Evolutionary conservation across 2,329 filamentous ascomycete genomes (phyloP), one percentile per base, ranked within the genome.

Genomic region (Pleochaeta shiraiana): DNA sequence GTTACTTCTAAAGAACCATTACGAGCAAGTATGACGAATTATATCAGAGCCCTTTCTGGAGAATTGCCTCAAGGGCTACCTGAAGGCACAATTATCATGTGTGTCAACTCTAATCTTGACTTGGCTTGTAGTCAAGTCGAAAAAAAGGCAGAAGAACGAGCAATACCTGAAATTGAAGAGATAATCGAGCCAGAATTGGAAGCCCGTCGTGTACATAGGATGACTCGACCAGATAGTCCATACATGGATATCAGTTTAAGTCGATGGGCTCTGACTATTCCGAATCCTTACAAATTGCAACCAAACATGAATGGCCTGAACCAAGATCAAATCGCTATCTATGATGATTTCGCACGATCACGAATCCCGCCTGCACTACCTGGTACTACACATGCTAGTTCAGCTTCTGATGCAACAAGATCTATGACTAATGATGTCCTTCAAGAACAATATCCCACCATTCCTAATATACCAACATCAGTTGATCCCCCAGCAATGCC

Each of bases 1-100:
- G 93, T 98, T n/a, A 98, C 93, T 3, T 97, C 91, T 73, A 98
- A 97, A 75, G 93, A 98, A 74, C 93, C 93, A 19, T 79, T 98
- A 19, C 85, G 93, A 66, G 93, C 95, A 74, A 97, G 95, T 76
- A 95, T 98, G 75, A 95, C 88, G 64, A 98, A 97, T 75, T 95
- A 97, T 72, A 90, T 98, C 74, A 87, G 93, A 63, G 79, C 79
- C 61, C 74, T 85, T n/a, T 80, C 83, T 2, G 77, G 76, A 61
- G 83, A 85, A 43, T 81, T 95, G 43, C 84, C 89, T 64, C 83
- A 86, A 70, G 88, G 88, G 19, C 81, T 98, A 67, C 90, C 93
- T 0, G 93, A 98, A 75, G 93, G 93, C 6, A 88, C 93, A 34
- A 93, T 98, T 67, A 83, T 97, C 65, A 96, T 98, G 89, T 97